Evolutionary conservation across 495 filamentous ascomycete genomes (phyloP), one percentile per base, ranked within the genome.

Genomic region (Penicilliopsis zonata): DNA sequence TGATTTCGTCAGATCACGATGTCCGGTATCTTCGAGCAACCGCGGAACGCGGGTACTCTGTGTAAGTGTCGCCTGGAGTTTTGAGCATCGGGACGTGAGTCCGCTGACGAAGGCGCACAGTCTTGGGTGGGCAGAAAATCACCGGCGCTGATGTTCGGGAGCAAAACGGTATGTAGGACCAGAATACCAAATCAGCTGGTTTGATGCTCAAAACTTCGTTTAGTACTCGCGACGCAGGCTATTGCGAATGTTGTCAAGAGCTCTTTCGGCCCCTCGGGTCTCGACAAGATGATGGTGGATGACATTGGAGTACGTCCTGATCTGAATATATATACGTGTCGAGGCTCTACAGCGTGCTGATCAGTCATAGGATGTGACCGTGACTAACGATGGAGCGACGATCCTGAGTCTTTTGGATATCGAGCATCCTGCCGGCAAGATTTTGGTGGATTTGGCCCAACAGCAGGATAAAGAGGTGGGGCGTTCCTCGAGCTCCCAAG

Each of bases 261-360:
- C 61, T 99, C 90, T 9, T 99, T 96, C 55, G 90, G 90, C 24
- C 90, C 90, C 36, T 93, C 84, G 37, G 90, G 90, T 20, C 65
- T 99, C 43, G 90, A 99, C 52, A 99, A 99, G 73, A 96, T 99
- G 92, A 96, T 99, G 92, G 92, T 99, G 50, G 90, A 99, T 59
- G 90, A 99, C 51, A 96, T 96, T 55, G 90, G 90, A 47, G 82
- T 86, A 72, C 41, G 78, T 35, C 28, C 29, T 12, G 28, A 26
- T 12, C 14, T 34, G 7, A n/a, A 24, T 7, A 32, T 34, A 30
- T 36, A 27, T 17, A 18, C 18, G 26, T 28, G 30, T 44, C 27
- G 24, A 34, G 6, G 49, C 46, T 39, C 19, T 22, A 12, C 8
- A n/a, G 36, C 29, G 37, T 42, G 46, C 41, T 60, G 42, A 61